Base-by-base conservation (phyloP, 768 basidiomycete genomes). In the Suillus placidus region DNA sequence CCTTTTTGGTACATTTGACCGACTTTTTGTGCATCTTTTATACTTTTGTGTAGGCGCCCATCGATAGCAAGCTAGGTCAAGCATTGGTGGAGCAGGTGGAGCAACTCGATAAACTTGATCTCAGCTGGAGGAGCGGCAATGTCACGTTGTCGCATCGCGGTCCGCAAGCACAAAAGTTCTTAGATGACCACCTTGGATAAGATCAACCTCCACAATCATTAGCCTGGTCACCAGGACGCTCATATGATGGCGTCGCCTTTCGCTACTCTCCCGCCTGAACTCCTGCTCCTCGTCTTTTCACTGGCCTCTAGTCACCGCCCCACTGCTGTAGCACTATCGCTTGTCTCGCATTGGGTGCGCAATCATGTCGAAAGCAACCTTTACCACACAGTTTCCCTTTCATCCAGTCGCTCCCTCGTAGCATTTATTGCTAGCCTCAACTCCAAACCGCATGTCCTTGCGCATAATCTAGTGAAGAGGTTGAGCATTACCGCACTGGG, bases 311-410 rank as follows among this genome's bases (percentile, higher is more conserved):
- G 66, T 18, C 71, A 72, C 62, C 69, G 52, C 20, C 64, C 69
- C 23, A 74, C 79, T 34, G 74, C 77, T 12, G 73, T 77, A 37
- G 45, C 74, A 35, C 70, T 80, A 61, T 74, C 77, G 10, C 77
- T 77, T 60, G 80, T 81, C 56, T 78, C 78, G 32, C 73, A 73
- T 60, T 70, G 72, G 40, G 71, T 76, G n/a, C 73, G 72, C 54
- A 67, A 63, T 18, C 78, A 77, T 74, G 74, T 74, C 34, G 76
- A 78, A 47, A 78, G 76, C 30, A 64, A 76, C 38, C 72, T 81
- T 42, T 80, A 79, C 70, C 71, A 76, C 62, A 80, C 80, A 62
- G 79, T 81, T 64, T 69, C 74, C 45, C 78, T 81, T 40, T 66
- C 72, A 38, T 71, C 77, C 62, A 64, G 78, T 5, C 75, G 71